phyloP scores from a whole-genome alignment of 768 basidiomycete species.

The Termitomyces sp. region DNA sequence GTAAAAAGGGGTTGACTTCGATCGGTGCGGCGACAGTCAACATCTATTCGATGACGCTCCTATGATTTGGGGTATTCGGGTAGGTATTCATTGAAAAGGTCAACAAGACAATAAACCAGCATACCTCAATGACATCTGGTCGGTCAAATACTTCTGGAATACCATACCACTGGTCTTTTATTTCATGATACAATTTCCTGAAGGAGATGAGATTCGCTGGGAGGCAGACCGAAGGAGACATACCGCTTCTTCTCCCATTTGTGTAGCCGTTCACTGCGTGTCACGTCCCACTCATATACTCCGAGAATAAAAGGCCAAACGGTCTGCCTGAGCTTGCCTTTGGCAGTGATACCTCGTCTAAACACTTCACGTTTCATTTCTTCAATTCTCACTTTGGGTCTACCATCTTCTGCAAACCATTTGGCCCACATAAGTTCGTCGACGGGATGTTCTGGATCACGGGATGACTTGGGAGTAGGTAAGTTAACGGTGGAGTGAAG shows the following conservation, averaged over 20 bases:
- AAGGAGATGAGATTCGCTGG: background rate
- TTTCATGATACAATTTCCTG: constrained; percentile 65
- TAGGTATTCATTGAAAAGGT: background rate
- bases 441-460: constrained; percentile 77
- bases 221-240: constrained; percentile 1
- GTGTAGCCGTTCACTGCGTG: constrained; percentile 52
- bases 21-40: constrained; percentile 96
- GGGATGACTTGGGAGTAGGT: constrained; percentile 77
- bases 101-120: constrained; percentile 12
- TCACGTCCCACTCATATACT: constrained; percentile 78
- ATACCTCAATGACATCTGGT: constrained; percentile 77
- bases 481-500: constrained; percentile 75
- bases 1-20: constrained; percentile 89
- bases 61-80: constrained; percentile 16
- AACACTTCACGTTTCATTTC: constrained; percentile 80
- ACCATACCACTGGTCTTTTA: constrained; percentile 83
- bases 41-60: constrained; percentile 93
- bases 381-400: constrained; percentile 58
- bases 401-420: constrained; percentile 77
- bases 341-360: constrained; percentile 59
- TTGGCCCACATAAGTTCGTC: constrained; percentile 67
- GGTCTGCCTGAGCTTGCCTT: constrained; percentile 57
- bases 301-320: constrained; percentile 92
- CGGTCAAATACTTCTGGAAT: constrained; percentile 79
- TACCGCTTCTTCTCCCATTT: constrained; percentile 67